These are phyloP conservation scores for Mucor plumbeus DNA, from an alignment of 371 early-diverging fungal genomes.

Conservation along the genomic window DNA sequence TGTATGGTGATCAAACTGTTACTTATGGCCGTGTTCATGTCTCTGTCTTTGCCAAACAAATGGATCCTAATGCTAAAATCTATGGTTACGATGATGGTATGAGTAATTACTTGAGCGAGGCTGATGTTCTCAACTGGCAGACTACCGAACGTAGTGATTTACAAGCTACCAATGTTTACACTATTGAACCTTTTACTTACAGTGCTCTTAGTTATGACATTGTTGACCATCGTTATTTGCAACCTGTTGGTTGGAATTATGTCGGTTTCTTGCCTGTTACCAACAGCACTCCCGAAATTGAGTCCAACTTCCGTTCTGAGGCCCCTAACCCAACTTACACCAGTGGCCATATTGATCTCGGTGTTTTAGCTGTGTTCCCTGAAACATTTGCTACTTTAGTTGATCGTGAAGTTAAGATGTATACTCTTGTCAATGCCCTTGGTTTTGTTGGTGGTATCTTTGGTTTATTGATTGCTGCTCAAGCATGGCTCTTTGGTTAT, in stretches of 20 bases:
- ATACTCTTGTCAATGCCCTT: slow-evolving; percentile 51
- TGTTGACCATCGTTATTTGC: slow-evolving; percentile 48
- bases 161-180: slow-evolving; percentile 44
- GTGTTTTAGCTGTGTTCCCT: slow-evolving; percentile 39
- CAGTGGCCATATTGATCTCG: slow-evolving; percentile 35
- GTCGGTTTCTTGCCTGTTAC: slow-evolving; percentile 53
- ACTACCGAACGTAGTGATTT: slow-evolving; percentile 49
- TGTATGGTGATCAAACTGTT: slow-evolving; percentile 42
- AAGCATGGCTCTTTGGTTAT: slow-evolving; percentile 57
- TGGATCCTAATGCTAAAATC: slow-evolving; percentile 50
- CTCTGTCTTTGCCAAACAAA: slow-evolving; percentile 46
- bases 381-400: slow-evolving; percentile 25
- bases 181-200: slow-evolving; percentile 47
- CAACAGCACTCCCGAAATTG: slow-evolving; percentile 48
- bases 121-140: slow-evolving; percentile 42
- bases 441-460: slow-evolving; percentile 59
- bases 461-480: slow-evolving; percentile 49
- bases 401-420: slow-evolving; percentile 54
- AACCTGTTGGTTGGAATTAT: slow-evolving; percentile 53
- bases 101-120: slow-evolving; percentile 27
- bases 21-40: slow-evolving; percentile 48
- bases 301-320: slow-evolving; percentile 46
- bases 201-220: slow-evolving; percentile 45
- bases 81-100: slow-evolving; percentile 36
- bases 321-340: slow-evolving; percentile 48